A percentile compares a stretch with the other conserved stretches of the same genome.
Conservation (phyloP, 106 monocot genomes). For the Allium cepa region DNA sequence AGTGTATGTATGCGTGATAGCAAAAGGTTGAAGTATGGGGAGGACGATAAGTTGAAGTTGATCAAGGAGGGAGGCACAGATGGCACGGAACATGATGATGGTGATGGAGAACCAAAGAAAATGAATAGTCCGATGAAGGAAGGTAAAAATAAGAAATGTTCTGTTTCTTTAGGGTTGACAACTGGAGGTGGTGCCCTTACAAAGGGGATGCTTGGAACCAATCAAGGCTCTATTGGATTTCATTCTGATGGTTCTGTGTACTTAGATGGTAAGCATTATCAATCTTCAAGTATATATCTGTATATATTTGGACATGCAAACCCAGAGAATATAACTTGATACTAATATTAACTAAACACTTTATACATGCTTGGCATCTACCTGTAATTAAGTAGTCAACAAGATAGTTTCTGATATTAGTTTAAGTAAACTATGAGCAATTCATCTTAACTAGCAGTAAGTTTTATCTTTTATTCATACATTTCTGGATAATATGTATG, state of each 20-base stretch:
- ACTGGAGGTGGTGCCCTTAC: background rate
- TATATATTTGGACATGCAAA: no score
- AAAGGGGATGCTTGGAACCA: conserved; percentile 31
- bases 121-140: background rate
- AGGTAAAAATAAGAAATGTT: background rate
- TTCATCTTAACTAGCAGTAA: no score
- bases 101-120: background rate
- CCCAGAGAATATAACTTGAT: no score
- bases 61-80: conserved; percentile 11
- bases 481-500: background rate
- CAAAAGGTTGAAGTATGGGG: conserved; percentile 7
- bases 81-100: background rate
- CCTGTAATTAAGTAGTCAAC: no score
- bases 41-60: conserved; percentile 27
- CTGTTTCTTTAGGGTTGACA: conserved; percentile 52
- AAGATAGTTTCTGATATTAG: no score
- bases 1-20: background rate
- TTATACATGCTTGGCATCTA: no score
- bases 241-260: conserved; percentile 58
- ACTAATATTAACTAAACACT: no score
- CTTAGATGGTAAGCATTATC: conserved; percentile 56
- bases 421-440: no score
- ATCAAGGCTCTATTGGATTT: conserved; percentile 72
- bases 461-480: no score
- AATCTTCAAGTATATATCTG: no score